These are phyloP conservation scores for Eucalyptus curtisii DNA, from an alignment of 345 rosid genomes.

Conservation along the genomic window DNA sequence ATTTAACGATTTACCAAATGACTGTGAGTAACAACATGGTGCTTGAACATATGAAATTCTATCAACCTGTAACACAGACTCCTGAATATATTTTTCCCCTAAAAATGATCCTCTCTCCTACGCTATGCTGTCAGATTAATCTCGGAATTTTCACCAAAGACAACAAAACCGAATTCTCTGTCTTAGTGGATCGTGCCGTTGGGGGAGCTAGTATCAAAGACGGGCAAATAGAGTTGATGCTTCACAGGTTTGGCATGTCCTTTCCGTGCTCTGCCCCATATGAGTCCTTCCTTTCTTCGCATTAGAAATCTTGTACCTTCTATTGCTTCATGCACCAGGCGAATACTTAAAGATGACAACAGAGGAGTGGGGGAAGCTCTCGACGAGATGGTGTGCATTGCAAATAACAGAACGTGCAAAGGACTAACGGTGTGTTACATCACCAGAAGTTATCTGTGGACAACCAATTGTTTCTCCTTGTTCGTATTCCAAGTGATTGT, in stretches of 20 bases:
- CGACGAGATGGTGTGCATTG: constrained; percentile 39
- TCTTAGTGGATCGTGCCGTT: constrained; percentile 74
- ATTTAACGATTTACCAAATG: not conserved
- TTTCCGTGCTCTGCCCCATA: not conserved
- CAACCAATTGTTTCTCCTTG: not conserved
- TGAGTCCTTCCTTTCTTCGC: not conserved
- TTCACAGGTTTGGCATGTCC: constrained; percentile 48
- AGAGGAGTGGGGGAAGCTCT: constrained; percentile 74
- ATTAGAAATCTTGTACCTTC: not conserved
- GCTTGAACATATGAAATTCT: not conserved
- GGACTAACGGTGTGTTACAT: constrained; percentile 47
- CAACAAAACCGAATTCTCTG: constrained; percentile 53
- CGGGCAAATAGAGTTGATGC: constrained; percentile 86
- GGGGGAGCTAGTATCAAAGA: constrained; percentile 78
- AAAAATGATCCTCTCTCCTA: not conserved
- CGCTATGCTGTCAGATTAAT: constrained; percentile 28
- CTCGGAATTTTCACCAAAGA: constrained; percentile 66
- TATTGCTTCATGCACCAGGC: constrained; percentile 15
- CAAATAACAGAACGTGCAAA: constrained; percentile 16
- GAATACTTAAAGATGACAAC: constrained; percentile 31
- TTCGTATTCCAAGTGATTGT: not conserved
- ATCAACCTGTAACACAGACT: not conserved
- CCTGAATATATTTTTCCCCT: not conserved
- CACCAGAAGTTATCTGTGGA: not conserved
- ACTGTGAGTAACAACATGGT: not conserved